Evolutionary conservation across 2,329 filamentous ascomycete species (phyloP).

Genomic region (Microsporum ferrugineum): DNA sequence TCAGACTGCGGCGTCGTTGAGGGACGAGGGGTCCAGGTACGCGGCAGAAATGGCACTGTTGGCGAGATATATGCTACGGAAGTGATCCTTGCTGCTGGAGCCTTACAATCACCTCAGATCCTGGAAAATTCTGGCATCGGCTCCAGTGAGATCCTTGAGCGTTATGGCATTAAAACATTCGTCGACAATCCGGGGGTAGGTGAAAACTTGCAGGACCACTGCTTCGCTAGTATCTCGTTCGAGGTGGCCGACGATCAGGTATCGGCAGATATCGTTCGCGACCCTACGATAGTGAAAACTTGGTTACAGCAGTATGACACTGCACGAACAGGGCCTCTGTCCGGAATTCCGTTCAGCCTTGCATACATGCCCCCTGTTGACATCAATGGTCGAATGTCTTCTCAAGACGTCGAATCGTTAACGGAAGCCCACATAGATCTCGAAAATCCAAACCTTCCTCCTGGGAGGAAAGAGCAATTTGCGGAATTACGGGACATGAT

Average conservation of each 20-base stretch:
- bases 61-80: conserved; percentile 2
- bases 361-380: conserved; percentile 1
- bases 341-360: neutral
- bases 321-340: neutral
- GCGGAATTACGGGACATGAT: neutral
- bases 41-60: neutral
- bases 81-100: conserved; percentile 59
- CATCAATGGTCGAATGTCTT: neutral
- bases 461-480: neutral
- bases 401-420: neutral
- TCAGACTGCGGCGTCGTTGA: neutral
- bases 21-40: neutral
- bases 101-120: conserved; percentile 59
- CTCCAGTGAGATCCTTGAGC: neutral
- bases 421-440: neutral
- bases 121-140: conserved; percentile 34
- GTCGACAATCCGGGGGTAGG: conserved; percentile 30
- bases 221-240: conserved; percentile 18
- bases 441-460: neutral
- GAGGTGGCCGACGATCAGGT: conserved; percentile 13
- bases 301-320: neutral
- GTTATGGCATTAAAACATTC: neutral
- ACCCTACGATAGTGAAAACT: neutral
- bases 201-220: conserved; percentile 9
- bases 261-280: conserved; percentile 4